Evolutionary conservation across 768 basidiomycete genomes (phyloP).

Genomic region (Rhodotorula taiwanensis): DNA sequence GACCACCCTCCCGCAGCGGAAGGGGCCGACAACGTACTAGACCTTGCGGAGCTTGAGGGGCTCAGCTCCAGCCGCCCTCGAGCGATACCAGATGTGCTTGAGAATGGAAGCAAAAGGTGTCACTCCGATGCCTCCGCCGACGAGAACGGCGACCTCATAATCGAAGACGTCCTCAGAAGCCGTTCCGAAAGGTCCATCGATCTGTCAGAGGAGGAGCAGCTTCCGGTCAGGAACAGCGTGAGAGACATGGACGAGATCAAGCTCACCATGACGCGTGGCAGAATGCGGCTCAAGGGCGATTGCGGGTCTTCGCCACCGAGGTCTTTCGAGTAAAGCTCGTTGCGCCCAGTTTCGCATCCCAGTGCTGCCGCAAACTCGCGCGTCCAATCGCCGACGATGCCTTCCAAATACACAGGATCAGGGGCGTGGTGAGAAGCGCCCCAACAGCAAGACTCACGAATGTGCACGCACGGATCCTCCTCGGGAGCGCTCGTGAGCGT

Average conservation of each 20-base stretch:
- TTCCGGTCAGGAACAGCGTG: background rate
- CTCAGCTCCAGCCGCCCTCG: slow-evolving; percentile 50
- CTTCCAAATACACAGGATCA: background rate
- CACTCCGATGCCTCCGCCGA: slow-evolving; percentile 88
- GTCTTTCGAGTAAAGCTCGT: slow-evolving; percentile 49
- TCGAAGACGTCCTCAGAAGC: slow-evolving; percentile 58
- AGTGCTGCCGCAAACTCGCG: slow-evolving; percentile 68
- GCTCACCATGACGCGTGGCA: slow-evolving; percentile 75
- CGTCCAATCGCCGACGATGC: slow-evolving; percentile 75
- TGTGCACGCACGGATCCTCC: slow-evolving; percentile 88
- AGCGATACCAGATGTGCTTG: slow-evolving; percentile 61
- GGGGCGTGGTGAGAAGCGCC: background rate
- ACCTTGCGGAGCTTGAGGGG: slow-evolving; percentile 77
- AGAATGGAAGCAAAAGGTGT: slow-evolving; percentile 86
- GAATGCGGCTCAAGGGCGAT: slow-evolving; percentile 60
- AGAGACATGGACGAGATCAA: background rate
- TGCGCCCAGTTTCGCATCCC: slow-evolving; percentile 67
- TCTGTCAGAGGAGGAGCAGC: background rate
- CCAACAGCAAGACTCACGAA: slow-evolving; percentile 54
- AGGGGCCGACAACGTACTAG: slow-evolving; percentile 27
- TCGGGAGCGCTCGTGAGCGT: slow-evolving; percentile 82
- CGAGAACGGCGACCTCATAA: slow-evolving; percentile 27
- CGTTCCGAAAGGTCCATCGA: slow-evolving; percentile 90
- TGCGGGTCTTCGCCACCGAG: slow-evolving; percentile 56
- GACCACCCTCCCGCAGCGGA: background rate